Evolutionary conservation across 2,329 filamentous ascomycete species (phyloP), one percentile per base, ranked within the genome.

Genomic region (Neopestalotiopsis sp.): DNA sequence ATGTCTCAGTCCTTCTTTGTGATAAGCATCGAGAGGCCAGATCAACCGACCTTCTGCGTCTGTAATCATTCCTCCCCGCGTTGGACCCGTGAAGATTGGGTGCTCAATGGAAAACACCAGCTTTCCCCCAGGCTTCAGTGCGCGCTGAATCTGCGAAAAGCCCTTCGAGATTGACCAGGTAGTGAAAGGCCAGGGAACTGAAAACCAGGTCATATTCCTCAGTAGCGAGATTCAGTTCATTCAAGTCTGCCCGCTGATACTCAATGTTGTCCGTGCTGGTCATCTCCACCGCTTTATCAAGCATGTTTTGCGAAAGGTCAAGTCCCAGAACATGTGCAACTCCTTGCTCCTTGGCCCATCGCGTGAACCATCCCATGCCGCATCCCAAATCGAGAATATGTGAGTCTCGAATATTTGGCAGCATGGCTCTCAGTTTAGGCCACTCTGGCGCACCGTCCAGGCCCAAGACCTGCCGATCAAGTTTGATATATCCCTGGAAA

Each of bases 51-150:
- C 76, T 13, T 75, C 75, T n/a, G 77, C 70, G n/a, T 75, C 73
- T 20, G 73, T 70, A 17, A 78, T 71, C 24, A 80, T 77, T 9
- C 71, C 71, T 9, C 77, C 76, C 30, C 74, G 76, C 6, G 73
- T 76, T 57, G 83, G 83, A 5, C 82, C 80, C n/a, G 83, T 84
- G 69, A 77, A 80, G 63, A 86, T 79, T 0, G 84, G 84, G 69
- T 86, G 84, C 72, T 86, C 84, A 56, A 85, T 79, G 0, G 83
- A 83, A 71, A 85, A 86, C 9, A 85, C 80, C 30, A 84, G 74
- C 6, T 71, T 70, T 3, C 80, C 80, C 5, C 78, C 78, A 3
- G 79, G 76, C 61, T 75, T 76, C 34, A 84, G 74, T 32, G 75
- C 73, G 17, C 71, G 65, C 45, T 76, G 73, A 10, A 83, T 75